Percentiles rank a stretch among this genome's conserved stretches.
phyloP scores from a whole-genome alignment of 306 rosid genomes.

The Potentilla sterilis region DNA sequence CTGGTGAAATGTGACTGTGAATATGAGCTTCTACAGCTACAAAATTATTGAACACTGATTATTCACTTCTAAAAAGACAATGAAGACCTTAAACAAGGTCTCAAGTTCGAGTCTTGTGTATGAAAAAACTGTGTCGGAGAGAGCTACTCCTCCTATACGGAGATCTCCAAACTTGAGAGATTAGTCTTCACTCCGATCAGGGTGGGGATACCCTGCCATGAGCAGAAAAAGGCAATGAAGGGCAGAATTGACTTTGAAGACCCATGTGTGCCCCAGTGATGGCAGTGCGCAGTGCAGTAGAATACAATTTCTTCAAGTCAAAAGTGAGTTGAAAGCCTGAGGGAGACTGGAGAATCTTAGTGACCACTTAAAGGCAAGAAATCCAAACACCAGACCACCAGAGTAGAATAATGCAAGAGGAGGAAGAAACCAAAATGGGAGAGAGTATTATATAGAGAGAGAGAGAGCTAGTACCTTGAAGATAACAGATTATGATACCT shows the following conservation, averaged over 20 bases:
- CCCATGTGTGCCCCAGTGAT: conserved; percentile 29
- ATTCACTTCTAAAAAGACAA: not conserved
- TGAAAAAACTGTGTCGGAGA: too few relatives aligned
- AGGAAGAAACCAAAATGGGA: conserved; percentile 16
- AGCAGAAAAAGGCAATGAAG: not conserved
- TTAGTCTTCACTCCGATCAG: too few relatives aligned
- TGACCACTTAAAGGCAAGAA: conserved; percentile 38
- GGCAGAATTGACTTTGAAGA: conserved; percentile 17
- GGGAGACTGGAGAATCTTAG: conserved; percentile 41
- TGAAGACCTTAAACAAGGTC: too few relatives aligned
- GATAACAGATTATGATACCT: conserved; percentile 32
- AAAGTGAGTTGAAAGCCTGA: conserved; percentile 40
- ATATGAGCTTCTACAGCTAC: not conserved
- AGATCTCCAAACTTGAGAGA: too few relatives aligned
- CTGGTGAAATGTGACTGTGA: not conserved
- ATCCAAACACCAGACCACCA: not conserved
- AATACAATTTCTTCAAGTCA: conserved; percentile 40
- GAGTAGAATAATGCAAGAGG: conserved; percentile 32
- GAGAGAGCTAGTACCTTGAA: conserved; percentile 18
- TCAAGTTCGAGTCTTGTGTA: too few relatives aligned
- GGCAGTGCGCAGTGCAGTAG: not conserved
- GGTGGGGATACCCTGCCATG: too few relatives aligned
- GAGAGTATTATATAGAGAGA: conserved; percentile 14
- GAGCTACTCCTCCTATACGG: too few relatives aligned
- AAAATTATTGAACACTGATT: not conserved